These are phyloP conservation scores for Globisporangium spiculum DNA, from an alignment of 352 stramenopile genomes.

Conservation along the genomic window DNA sequence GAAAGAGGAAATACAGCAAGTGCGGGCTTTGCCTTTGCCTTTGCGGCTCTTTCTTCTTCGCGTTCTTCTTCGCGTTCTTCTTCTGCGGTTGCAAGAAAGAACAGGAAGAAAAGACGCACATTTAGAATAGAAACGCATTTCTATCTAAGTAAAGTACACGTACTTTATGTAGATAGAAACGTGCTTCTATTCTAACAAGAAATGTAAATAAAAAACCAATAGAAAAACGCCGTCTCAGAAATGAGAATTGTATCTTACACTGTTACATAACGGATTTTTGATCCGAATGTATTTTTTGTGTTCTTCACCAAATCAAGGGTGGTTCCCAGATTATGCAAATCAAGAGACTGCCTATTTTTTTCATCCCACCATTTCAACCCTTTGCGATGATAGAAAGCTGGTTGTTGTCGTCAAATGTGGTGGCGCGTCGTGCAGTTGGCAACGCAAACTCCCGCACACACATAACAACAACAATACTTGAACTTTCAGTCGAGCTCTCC, in stretches of 20 bases:
- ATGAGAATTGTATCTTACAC: background rate
- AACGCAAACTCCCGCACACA: background rate
- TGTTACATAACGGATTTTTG: background rate
- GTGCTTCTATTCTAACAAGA: background rate
- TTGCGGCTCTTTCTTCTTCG: conserved; percentile 4
- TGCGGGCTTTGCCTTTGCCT: background rate
- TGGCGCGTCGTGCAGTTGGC: background rate
- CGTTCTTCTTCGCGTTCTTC: background rate
- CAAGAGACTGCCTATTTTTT: background rate
- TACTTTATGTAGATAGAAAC: background rate
- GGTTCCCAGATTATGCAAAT: background rate
- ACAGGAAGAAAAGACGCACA: background rate
- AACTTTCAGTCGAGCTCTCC: background rate
- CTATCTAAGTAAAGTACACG: background rate
- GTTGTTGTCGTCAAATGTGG: background rate
- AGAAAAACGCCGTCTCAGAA: background rate
- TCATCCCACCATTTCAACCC: background rate
- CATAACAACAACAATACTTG: background rate
- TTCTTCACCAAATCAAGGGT: background rate
- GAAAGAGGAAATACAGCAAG: background rate
- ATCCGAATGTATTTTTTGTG: background rate
- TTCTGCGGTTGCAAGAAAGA: background rate
- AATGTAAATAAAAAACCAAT: background rate
- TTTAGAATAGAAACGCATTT: background rate
- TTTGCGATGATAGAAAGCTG: background rate